Evolutionary conservation across 2,329 filamentous ascomycete species (phyloP).

Genomic region (Sarocladium brachiariae): DNA sequence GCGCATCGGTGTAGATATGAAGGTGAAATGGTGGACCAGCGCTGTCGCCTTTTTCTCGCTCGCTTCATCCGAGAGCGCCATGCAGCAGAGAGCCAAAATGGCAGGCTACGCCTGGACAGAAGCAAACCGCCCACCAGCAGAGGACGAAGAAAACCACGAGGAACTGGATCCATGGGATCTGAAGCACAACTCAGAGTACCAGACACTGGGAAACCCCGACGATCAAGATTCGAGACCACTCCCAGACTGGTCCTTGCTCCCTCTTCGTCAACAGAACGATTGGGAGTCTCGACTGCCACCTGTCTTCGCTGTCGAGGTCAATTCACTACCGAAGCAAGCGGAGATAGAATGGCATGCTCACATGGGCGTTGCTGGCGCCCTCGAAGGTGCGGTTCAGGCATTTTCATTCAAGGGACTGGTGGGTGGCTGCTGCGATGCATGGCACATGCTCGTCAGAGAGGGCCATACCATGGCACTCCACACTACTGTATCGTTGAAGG

Average conservation of each 20-base stretch:
- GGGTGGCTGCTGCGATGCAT: conserved; percentile 19
- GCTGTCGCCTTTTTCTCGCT: conserved; percentile 66
- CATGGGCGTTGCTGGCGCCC: conserved; percentile 42
- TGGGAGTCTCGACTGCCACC: conserved; percentile 45
- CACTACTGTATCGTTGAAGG: conserved; percentile 20
- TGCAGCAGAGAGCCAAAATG: conserved; percentile 30
- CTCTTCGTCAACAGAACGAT: conserved; percentile 28
- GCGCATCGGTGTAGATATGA: conserved; percentile 68
- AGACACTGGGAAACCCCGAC: conserved; percentile 29
- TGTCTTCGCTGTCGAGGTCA: conserved; percentile 69
- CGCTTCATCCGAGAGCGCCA: conserved; percentile 17
- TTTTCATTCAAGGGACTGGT: conserved; percentile 14
- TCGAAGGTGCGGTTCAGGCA: conserved; percentile 21
- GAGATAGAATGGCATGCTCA: conserved; percentile 79
- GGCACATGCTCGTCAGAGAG: conserved; percentile 21
- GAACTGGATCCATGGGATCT: conserved; percentile 63
- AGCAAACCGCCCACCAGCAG: conserved; percentile 31
- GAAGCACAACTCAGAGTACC: conserved; percentile 48
- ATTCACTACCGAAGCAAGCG: conserved; percentile 65
- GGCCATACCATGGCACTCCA: conserved; percentile 21
- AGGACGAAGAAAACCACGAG: conserved; percentile 43
- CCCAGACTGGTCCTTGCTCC: conserved; percentile 45
- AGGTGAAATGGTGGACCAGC: conserved; percentile 67
- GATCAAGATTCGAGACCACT: conserved; percentile 25
- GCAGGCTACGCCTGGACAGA: conserved; percentile 42